Evolutionary conservation across 2,329 filamentous ascomycete species (phyloP), one percentile per base, ranked within the genome.

Genomic region (Mariannaea sp.): DNA sequence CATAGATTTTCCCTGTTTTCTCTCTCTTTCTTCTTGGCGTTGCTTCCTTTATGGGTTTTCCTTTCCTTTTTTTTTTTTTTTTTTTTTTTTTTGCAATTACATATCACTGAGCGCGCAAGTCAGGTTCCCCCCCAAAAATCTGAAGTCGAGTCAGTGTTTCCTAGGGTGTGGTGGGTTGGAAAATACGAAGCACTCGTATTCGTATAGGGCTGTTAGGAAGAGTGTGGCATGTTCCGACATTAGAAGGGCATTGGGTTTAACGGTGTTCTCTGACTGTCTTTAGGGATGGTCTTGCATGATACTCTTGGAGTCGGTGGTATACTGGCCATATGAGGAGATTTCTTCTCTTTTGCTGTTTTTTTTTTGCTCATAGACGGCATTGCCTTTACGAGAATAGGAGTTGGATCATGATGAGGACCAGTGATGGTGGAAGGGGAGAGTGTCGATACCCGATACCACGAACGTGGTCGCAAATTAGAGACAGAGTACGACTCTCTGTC

Each of bases 371-470:
- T 41, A 47, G 43, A 47, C 22, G 22, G 20, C 42, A 14, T 36
- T 35, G 19, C 22, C 19, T 35, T 42, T 42, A 2, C 39, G 26
- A 39, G 13, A 13, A n/a, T 26, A 39, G 16, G 30, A 16, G 43
- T 45, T 55, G 39, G 51, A 51, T 51, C 14, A 33, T 27, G 42
- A 44, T 13, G 43, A 22, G 26, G 26, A 41, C 10, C 4, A 14
- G 17, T 35, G 32, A 22, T 32, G 27, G 32, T 27, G 29, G 16
- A 24, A 17, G 29, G 22, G 35, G 29, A 36, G 39, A 20, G 39
- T 42, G 52, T 39, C 55, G 58, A 60, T 60, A 60, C 58, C 58
- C 53, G 51, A 60, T 56, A 55, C 53, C 33, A 51, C 48, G n/a
- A n/a, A n/a, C n/a, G n/a, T n/a, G n/a, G 44, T 49, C 55, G 35